Conservation (phyloP, 345 rosid species). For the Combretum micranthum region DNA sequence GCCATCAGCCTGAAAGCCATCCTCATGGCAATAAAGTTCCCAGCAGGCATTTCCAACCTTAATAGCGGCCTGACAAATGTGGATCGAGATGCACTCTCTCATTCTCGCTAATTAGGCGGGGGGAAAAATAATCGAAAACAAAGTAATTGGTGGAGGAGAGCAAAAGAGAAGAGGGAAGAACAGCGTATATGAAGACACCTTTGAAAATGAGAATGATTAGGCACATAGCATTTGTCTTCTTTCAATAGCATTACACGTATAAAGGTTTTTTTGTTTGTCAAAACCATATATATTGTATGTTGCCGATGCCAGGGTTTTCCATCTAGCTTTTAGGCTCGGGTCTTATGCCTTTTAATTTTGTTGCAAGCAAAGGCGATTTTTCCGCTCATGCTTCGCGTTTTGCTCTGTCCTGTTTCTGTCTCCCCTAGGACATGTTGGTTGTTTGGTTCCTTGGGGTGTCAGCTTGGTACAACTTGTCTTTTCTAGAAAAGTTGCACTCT, state of each 20-base stretch:
- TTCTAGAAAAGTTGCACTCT: too few species aligned
- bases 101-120: constrained; percentile 14
- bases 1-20: constrained; percentile 54
- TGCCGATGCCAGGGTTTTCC: constrained; percentile 36
- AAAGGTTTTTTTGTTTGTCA: constrained; percentile 6
- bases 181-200: constrained; percentile 60
- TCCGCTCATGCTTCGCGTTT: neutral
- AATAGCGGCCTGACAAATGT: constrained; percentile 56
- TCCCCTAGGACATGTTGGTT: constrained; percentile 2
- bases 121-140: too few species aligned
- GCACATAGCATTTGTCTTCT: constrained; percentile 1
- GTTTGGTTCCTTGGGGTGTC: too few species aligned
- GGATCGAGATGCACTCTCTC: constrained; percentile 56
- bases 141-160: neutral
- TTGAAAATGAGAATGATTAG: neutral
- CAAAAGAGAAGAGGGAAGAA: neutral
- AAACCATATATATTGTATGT: neutral
- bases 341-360: constrained; percentile 9
- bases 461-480: too few species aligned
- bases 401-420: neutral
- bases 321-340: constrained; percentile 31
- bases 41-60: constrained; percentile 61
- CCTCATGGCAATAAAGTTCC: constrained; percentile 50
- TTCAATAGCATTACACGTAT: constrained; percentile 5
- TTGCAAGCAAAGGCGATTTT: constrained; percentile 10